These are phyloP conservation scores for Pestalotiopsis sp. DNA, from an alignment of 2,329 filamentous ascomycete species.

Conservation along the genomic window DNA sequence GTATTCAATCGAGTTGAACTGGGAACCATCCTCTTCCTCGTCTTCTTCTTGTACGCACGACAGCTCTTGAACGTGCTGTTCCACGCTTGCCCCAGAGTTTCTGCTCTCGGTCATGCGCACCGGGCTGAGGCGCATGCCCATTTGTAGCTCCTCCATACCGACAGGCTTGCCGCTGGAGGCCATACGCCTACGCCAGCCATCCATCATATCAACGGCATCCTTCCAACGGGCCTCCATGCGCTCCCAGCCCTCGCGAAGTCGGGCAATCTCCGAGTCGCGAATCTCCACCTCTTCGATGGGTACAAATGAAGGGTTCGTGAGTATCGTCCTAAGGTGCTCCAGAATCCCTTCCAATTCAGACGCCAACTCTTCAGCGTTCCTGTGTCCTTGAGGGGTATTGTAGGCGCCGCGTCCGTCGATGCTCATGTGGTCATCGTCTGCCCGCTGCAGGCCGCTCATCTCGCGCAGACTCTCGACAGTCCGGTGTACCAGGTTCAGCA, in stretches of 20 bases:
- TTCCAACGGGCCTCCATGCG: conserved; percentile 92
- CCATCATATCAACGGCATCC: conserved; percentile 88
- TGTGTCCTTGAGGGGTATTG: conserved; percentile 31
- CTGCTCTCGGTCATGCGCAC: conserved; percentile 56
- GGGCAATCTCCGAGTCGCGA: conserved; percentile 87
- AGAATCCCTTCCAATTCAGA: conserved; percentile 76
- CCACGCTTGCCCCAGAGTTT: conserved; percentile 40
- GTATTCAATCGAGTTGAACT: conserved; percentile 18
- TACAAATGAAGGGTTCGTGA: conserved; percentile 96
- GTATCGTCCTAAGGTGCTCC: conserved; percentile 77
- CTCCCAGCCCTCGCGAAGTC: conserved; percentile 84
- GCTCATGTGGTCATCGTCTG: conserved; percentile 14
- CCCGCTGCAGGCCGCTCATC: conserved; percentile 60
- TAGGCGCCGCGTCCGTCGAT: conserved; percentile 23
- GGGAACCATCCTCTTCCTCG: conserved; percentile 44
- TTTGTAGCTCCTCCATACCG: conserved; percentile 68
- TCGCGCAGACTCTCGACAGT: conserved; percentile 73
- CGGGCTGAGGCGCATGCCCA: conserved; percentile 67
- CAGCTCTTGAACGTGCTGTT: conserved; percentile 38
- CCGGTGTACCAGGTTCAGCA: conserved; percentile 72
- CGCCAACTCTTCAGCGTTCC: conserved; percentile 66
- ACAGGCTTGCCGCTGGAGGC: conserved; percentile 69
- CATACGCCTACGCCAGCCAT: conserved; percentile 87
- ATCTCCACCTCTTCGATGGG: conserved; percentile 91
- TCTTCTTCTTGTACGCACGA: conserved; percentile 43